Evolutionary conservation across 176 grass and related monocot species (phyloP).

Genomic region (Aegilops tauschii): DNA sequence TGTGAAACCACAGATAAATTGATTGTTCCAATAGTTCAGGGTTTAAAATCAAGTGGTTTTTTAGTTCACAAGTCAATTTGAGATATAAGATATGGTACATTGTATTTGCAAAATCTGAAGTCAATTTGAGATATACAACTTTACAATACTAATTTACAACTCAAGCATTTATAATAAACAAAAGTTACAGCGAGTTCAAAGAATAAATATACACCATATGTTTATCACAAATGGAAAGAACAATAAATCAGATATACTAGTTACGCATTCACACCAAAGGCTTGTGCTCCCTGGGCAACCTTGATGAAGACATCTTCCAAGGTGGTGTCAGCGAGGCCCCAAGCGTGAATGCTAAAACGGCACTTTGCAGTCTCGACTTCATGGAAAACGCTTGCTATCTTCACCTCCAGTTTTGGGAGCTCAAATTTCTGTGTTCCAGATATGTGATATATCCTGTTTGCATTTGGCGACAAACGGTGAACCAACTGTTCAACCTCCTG

Average conservation of each 20-base stretch:
- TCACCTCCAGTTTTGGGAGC: constrained; percentile 37
- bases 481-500: constrained; percentile 17
- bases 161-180: too few species aligned
- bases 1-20: too few species aligned
- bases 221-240: neutral
- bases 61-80: too few species aligned
- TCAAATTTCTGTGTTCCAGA: constrained; percentile 47
- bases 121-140: too few species aligned
- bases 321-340: constrained; percentile 33
- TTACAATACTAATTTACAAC: too few species aligned
- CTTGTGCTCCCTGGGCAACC: constrained; percentile 18
- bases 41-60: too few species aligned
- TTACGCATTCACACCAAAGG: neutral
- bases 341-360: constrained; percentile 21
- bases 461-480: constrained; percentile 8
- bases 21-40: too few species aligned
- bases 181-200: too few species aligned
- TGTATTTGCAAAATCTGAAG: too few species aligned
- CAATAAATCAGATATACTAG: neutral
- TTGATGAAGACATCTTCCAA: constrained; percentile 41
- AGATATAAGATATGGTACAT: too few species aligned
- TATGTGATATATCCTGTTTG: constrained; percentile 30
- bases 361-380: constrained; percentile 33
- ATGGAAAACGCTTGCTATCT: constrained; percentile 23
- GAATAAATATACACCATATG: neutral